A percentile compares a stretch with the other conserved stretches of the same genome.
phyloP scores from a whole-genome alignment of 1,284 basidiomycete species.

The Cerrena zonata region DNA sequence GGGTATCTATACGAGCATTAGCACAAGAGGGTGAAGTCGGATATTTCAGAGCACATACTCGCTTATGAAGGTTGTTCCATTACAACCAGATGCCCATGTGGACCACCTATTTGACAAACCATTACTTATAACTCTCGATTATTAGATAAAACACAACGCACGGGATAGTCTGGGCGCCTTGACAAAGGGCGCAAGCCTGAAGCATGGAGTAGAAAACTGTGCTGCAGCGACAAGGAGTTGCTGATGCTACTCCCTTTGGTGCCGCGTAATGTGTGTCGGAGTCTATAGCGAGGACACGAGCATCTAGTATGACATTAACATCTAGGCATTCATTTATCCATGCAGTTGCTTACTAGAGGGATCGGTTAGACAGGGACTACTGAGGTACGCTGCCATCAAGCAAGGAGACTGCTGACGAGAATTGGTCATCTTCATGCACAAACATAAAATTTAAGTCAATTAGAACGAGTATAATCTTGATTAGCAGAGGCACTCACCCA shows the following conservation, averaged over 20 bases:
- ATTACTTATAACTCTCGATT: neutral
- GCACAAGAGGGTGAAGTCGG: neutral
- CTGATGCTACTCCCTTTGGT: conserved; percentile 3
- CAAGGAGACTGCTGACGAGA: conserved; percentile 14
- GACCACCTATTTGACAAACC: conserved; percentile 9
- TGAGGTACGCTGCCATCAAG: conserved; percentile 15
- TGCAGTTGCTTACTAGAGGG: conserved; percentile 1
- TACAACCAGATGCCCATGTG: conserved; percentile 13
- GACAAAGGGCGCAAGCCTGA: conserved; percentile 11
- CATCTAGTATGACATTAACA: conserved; percentile 9
- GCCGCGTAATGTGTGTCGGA: conserved; percentile 11
- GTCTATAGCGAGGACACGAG: conserved; percentile 12
- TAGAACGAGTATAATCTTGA: neutral
- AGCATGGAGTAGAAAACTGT: conserved; percentile 14
- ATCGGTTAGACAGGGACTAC: conserved; percentile 14
- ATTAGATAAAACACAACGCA: conserved; percentile 3
- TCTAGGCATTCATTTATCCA: neutral
- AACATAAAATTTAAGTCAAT: too few species aligned
- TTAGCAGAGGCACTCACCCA: conserved; percentile 10
- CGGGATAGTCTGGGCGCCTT: conserved; percentile 9
- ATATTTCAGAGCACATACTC: neutral
- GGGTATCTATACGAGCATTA: conserved; percentile 8
- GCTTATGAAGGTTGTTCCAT: conserved; percentile 4
- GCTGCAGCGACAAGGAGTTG: conserved; percentile 15
- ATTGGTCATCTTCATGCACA: conserved; percentile 15